phyloP scores from a whole-genome alignment of 257 asterid genomes.

The Petunia axillaris region DNA sequence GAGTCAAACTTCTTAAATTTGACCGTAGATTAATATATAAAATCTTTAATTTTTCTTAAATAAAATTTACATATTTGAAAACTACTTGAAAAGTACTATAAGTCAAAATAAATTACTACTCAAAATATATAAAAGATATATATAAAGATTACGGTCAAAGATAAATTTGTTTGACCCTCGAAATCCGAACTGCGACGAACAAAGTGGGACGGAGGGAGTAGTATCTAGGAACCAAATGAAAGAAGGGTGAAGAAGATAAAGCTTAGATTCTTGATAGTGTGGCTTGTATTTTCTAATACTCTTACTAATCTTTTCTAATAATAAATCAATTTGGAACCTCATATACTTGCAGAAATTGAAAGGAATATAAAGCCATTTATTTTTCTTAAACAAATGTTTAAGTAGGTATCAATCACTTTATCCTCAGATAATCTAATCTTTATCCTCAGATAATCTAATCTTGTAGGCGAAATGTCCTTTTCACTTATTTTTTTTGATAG shows the following conservation, averaged over 20 bases:
- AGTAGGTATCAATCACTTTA: slow-evolving; percentile 22
- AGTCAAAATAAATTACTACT: too few relatives aligned
- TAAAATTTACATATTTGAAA: too few relatives aligned
- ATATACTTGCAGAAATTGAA: not conserved
- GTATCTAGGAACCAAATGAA: not conserved
- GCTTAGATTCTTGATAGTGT: not conserved
- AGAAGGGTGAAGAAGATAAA: not conserved
- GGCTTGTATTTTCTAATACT: not conserved
- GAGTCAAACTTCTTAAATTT: too few relatives aligned
- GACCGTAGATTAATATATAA: too few relatives aligned
- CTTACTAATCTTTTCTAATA: not conserved
- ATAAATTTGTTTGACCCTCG: too few relatives aligned
- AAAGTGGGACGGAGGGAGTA: too few relatives aligned
- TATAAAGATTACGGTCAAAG: too few relatives aligned
- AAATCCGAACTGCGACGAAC: too few relatives aligned
- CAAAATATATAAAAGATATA: too few relatives aligned
- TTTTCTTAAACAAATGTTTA: not conserved
- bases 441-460: not conserved
- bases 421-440: not conserved
- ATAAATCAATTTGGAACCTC: not conserved
- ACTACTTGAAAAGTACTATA: too few relatives aligned
- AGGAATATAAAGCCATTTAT: not conserved
- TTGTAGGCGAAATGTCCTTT: not conserved
- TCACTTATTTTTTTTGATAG: not conserved
- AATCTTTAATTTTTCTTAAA: too few relatives aligned